Percentiles rank a stretch among this genome's conserved stretches.
phyloP scores from a whole-genome alignment of 2,329 filamentous ascomycete species.

The Aspergillus puulaauensis region DNA sequence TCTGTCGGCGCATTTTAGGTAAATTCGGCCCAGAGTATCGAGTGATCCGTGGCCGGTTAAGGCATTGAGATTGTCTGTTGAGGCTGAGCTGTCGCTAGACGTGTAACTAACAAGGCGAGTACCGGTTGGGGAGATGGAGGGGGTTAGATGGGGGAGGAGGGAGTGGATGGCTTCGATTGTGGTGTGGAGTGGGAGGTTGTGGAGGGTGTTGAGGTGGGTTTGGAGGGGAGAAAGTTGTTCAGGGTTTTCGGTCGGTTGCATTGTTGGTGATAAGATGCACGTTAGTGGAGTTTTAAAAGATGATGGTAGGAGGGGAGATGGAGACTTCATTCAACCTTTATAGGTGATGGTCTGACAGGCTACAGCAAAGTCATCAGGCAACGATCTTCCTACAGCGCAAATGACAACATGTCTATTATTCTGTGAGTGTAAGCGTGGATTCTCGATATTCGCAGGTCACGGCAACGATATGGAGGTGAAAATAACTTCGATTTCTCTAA shows the following conservation, averaged over 20 bases:
- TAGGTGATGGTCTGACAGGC: too few relatives aligned
- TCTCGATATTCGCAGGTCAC: too few relatives aligned
- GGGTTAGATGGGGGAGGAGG: slow-evolving; percentile 15
- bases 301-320: background rate
- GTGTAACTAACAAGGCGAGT: slow-evolving; percentile 10
- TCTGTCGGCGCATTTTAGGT: slow-evolving; percentile 6
- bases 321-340: too few relatives aligned
- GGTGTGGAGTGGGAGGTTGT: slow-evolving; percentile 6
- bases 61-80: background rate
- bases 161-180: slow-evolving; percentile 13
- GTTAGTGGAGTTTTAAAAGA: background rate
- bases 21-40: slow-evolving; percentile 16
- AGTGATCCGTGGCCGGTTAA: slow-evolving; percentile 16
- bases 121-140: slow-evolving; percentile 11
- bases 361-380: too few relatives aligned
- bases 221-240: slow-evolving; percentile 18
- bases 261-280: background rate
- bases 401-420: too few relatives aligned
- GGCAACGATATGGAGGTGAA: too few relatives aligned
- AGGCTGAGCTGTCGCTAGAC: background rate
- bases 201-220: slow-evolving; percentile 16
- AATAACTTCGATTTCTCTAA: too few relatives aligned
- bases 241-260: background rate
- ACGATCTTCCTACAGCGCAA: too few relatives aligned
- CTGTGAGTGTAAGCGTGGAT: too few relatives aligned